Conservation (phyloP, 2,329 filamentous ascomycete genomes). For the Exophiala spinifera region DNA sequence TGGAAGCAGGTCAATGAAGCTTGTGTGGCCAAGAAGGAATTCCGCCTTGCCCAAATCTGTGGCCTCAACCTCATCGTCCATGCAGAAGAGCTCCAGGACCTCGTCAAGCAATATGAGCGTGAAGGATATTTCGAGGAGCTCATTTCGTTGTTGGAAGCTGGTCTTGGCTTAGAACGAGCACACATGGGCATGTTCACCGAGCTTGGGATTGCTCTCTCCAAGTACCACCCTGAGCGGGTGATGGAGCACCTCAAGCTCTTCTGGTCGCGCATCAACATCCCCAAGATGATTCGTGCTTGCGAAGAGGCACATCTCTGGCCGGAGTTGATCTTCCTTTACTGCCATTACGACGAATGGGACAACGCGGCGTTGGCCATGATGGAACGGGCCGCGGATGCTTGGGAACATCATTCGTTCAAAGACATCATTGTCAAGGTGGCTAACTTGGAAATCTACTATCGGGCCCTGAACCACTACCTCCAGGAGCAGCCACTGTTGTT, state of each 20-base stretch:
- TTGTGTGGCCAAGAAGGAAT: conserved; percentile 96
- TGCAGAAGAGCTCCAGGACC: conserved; percentile 86
- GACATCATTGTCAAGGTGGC: conserved; percentile 97
- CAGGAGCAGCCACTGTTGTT: conserved; percentile 93
- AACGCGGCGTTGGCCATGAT: conserved; percentile 97
- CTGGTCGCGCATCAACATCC: conserved; percentile 97
- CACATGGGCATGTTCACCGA: conserved; percentile 98
- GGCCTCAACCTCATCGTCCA: conserved; percentile 97
- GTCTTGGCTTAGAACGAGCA: conserved; percentile 83
- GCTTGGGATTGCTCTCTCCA: conserved; percentile 85
- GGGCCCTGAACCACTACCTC: conserved; percentile 92
- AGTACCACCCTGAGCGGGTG: conserved; percentile 89
- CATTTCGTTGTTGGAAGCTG: conserved; percentile 88
- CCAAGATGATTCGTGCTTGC: conserved; percentile 89
- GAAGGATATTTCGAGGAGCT: conserved; percentile 99
- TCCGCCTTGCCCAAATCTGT: conserved; percentile 96
- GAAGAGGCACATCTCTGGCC: conserved; percentile 97
- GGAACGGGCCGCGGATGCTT: conserved; percentile 93
- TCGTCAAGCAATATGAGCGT: conserved; percentile 94
- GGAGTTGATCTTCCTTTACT: conserved; percentile 95
- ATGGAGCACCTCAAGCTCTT: conserved; percentile 99
- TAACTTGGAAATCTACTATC: conserved; percentile 99
- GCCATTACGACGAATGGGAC: conserved; percentile 97
- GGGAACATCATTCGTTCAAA: conserved; percentile 99
- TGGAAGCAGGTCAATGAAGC: conserved; percentile 99